A percentile compares a stretch with the other conserved stretches of the same genome.
Conservation (phyloP, 495 filamentous ascomycete genomes). For the Entonaema liquescens region DNA sequence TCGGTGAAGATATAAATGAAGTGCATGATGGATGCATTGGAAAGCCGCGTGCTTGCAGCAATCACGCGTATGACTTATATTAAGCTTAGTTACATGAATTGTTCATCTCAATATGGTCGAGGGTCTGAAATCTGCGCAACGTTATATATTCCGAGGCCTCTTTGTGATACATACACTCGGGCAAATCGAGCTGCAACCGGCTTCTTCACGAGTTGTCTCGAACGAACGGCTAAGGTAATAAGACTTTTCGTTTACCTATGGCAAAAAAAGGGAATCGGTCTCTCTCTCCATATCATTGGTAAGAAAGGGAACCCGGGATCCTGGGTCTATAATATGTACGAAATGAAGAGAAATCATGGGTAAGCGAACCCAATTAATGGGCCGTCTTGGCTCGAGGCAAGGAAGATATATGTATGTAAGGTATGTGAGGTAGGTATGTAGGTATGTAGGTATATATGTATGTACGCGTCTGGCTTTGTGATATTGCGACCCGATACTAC, state of each 20-base stretch:
- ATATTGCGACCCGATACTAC: conserved; percentile 26
- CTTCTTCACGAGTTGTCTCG: neutral
- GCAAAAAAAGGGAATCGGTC: conserved; percentile 2
- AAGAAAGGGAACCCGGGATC: conserved; percentile 20
- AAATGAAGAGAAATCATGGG: conserved; percentile 21
- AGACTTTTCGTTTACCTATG: neutral
- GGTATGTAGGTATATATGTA: neutral
- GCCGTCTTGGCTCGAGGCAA: conserved; percentile 24
- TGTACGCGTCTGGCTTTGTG: neutral
- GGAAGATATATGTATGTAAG: conserved; percentile 1
- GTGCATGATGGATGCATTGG: neutral
- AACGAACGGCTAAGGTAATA: neutral
- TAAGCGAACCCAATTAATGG: conserved; percentile 16
- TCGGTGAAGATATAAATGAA: conserved; percentile 13
- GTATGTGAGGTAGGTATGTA: too few species aligned
- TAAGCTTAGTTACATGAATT: conserved; percentile 18
- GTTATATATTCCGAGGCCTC: neutral
- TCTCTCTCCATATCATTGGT: conserved; percentile 11
- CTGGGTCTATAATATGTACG: conserved; percentile 25
- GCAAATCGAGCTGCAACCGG: neutral
- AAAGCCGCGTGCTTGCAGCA: conserved; percentile 14
- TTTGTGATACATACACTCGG: neutral
- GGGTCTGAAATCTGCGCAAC: neutral
- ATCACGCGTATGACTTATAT: conserved; percentile 29
- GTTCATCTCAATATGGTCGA: neutral